phyloP scores from a whole-genome alignment of 192 early-diverging fungal genomes.

The Coemansia sp. region DNA sequence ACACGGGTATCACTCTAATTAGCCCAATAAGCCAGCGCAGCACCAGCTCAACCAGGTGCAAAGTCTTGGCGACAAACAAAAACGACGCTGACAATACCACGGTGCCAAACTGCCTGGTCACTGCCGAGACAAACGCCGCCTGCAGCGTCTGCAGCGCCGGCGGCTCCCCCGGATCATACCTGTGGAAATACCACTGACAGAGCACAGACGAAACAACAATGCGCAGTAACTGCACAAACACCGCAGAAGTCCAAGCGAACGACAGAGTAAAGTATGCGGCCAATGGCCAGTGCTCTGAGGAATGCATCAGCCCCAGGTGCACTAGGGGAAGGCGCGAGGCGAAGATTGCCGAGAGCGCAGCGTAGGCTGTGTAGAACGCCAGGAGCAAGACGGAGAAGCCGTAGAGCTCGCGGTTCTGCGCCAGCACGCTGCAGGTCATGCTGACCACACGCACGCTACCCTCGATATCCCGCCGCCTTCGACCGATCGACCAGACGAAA shows the following conservation, averaged over 20 bases:
- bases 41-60: conserved; percentile 34
- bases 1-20: conserved; percentile 28
- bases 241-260: conserved; percentile 45
- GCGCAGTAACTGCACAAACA: conserved; percentile 45
- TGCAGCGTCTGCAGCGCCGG: conserved; percentile 41
- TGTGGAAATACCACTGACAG: conserved; percentile 52
- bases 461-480: conserved; percentile 36
- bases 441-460: conserved; percentile 36
- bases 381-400: conserved; percentile 43
- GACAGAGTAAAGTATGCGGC: conserved; percentile 23
- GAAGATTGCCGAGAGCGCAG: conserved; percentile 26
- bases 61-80: conserved; percentile 23
- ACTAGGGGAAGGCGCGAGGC: conserved; percentile 38
- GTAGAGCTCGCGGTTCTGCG: conserved; percentile 38
- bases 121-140: conserved; percentile 34
- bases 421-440: conserved; percentile 33
- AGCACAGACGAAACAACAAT: conserved; percentile 36
- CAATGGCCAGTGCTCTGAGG: conserved; percentile 2
- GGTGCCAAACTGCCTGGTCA: conserved; percentile 37
- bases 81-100: conserved; percentile 37
- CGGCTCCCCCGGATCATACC: conserved; percentile 44
- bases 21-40: conserved; percentile 33
- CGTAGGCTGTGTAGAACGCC: conserved; percentile 35
- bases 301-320: not conserved
- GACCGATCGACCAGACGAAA: conserved; percentile 37